Base-by-base conservation (phyloP, 1,139 yeast species). In the Kurtzmaniella quercitrusa region DNA sequence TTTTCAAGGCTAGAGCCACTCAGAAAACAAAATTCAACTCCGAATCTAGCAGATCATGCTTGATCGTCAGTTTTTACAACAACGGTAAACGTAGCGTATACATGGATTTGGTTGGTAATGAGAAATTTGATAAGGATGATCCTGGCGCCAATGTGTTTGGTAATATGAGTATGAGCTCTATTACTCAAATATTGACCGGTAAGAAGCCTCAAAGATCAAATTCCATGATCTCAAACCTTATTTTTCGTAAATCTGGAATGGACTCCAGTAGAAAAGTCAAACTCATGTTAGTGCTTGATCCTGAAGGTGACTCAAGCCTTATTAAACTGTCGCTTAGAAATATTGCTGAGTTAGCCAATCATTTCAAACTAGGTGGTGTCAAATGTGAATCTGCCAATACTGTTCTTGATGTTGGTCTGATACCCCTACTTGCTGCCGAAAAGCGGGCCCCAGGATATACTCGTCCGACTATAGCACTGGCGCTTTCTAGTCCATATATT, bases 61-160 rank as follows among this genome's bases (percentile, higher is more conserved):
- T 66, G 42, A 53, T 66, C 7, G 47, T 65, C 5, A 55, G 60
- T 3, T 47, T 66, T 20, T 54, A 50, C 43, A 50, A 52, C 30
- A 53, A 53, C 35, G 54, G 52, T 33, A 47, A 48, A 12, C 52
- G 56, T 43, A 49, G 51, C 12, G 60, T 66, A 2, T 57, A 59
- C 40, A 56, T 65, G 40, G 70, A 66, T 39, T 50, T 63, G 42
- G 59, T 63, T 65, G 68, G 67, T 2, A 60, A 60, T 46, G 68
- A 64, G 44, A 59, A 57, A 45, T 59, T 49, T 36, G 56, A 58
- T 26, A 41, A 44, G 18, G 23, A 46, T n/a, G 33, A 42, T 5
- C 45, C 50, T 11, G 33, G 42, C n/a, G 46, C 57, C 12, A 60
- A 58, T 42, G 50, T 50, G 4, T 62, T 63, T 50, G 67, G 67